A percentile compares a stretch with the other conserved stretches of the same genome.
phyloP scores from a whole-genome alignment of 2,329 filamentous ascomycete genomes.

The Aspergillus sp. region DNA sequence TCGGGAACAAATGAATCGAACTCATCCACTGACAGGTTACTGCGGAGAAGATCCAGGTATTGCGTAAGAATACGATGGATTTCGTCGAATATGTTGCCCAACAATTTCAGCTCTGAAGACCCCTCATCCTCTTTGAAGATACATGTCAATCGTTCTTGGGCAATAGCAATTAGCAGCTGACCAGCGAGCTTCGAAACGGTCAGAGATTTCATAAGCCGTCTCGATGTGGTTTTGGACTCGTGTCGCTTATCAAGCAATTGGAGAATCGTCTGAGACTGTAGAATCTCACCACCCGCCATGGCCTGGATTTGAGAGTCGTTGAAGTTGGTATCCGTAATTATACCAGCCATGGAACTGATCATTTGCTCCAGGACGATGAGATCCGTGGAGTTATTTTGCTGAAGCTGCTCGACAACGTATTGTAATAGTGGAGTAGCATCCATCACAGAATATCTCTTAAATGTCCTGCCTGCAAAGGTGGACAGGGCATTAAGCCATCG shows the following conservation, averaged over 20 bases:
- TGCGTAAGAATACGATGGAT: constrained; percentile 80
- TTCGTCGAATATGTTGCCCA: constrained; percentile 85
- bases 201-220: constrained; percentile 73
- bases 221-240: constrained; percentile 67
- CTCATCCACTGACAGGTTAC: constrained; percentile 67
- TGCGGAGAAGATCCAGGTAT: constrained; percentile 83
- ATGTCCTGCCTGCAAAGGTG: constrained; percentile 85
- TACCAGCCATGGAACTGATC: constrained; percentile 87
- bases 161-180: constrained; percentile 81
- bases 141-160: constrained; percentile 84
- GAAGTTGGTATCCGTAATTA: constrained; percentile 79
- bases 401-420: constrained; percentile 82
- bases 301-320: constrained; percentile 83
- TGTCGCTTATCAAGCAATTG: constrained; percentile 78
- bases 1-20: constrained; percentile 77
- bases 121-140: constrained; percentile 60
- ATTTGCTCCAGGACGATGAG: constrained; percentile 88
- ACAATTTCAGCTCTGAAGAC: constrained; percentile 78
- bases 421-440: constrained; percentile 80
- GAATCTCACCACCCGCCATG: constrained; percentile 77
- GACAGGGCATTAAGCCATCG: constrained; percentile 88
- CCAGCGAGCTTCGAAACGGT: constrained; percentile 73
- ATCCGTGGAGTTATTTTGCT: constrained; percentile 78
- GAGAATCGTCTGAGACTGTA: constrained; percentile 76
- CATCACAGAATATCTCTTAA: constrained; percentile 78